Evolutionary conservation across 208 protist species (phyloP).

Genomic region (Zelonia costaricensis): DNA sequence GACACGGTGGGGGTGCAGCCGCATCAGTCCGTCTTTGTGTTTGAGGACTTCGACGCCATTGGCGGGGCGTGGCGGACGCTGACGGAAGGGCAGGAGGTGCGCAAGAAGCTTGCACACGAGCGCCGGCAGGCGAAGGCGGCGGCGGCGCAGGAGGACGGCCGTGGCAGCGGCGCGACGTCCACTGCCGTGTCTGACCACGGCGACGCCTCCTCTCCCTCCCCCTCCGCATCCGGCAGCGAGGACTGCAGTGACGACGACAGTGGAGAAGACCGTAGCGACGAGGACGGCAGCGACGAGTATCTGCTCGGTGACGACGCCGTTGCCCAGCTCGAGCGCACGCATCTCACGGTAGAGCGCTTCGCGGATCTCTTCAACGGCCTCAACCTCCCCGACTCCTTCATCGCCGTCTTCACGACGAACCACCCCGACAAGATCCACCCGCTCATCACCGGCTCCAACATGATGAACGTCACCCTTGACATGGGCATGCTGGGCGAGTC

Average conservation of each 20-base stretch:
- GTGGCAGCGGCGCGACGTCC: background rate
- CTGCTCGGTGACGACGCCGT: conserved; percentile 9
- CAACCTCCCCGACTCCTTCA: conserved; percentile 66
- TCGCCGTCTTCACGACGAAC: conserved; percentile 94
- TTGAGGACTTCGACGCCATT: conserved; percentile 87
- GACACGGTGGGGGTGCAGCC: conserved; percentile 24
- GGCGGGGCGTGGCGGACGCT: conserved; percentile 23
- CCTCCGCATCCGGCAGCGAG: background rate
- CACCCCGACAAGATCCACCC: conserved; percentile 81
- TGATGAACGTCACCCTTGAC: conserved; percentile 68
- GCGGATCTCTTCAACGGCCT: conserved; percentile 89
- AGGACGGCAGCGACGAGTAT: conserved; percentile 21
- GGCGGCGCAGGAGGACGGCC: background rate
- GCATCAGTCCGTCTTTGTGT: conserved; percentile 68
- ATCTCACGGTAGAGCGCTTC: conserved; percentile 87
- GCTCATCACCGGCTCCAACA: conserved; percentile 54
- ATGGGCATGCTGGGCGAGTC: conserved; percentile 53
- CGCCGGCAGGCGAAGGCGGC: background rate
- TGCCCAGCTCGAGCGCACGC: conserved; percentile 30
- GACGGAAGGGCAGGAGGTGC: conserved; percentile 3
- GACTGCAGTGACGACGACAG: conserved; percentile 4
- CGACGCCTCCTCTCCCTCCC: background rate
- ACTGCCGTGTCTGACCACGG: background rate
- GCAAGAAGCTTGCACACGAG: conserved; percentile 2
- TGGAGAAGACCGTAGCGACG: conserved; percentile 10